A percentile compares a stretch with the other conserved stretches of the same genome.
phyloP scores from a whole-genome alignment of 2,329 filamentous ascomycete genomes.

The Cercospora sojina region DNA sequence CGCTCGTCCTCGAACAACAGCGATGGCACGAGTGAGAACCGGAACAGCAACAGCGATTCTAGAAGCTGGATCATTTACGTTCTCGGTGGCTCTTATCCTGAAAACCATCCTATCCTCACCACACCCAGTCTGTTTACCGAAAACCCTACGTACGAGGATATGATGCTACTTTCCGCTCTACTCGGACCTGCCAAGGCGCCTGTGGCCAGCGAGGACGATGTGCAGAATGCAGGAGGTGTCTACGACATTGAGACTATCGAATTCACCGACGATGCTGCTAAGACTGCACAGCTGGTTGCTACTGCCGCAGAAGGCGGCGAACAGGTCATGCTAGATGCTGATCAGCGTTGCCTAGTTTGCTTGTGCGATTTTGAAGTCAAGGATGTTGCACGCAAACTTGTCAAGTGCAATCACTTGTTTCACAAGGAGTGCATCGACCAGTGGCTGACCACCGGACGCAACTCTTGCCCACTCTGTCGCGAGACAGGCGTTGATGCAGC shows the following conservation, averaged over 20 bases:
- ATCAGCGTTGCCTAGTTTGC: constrained; percentile 64
- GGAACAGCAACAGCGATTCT: constrained; percentile 45
- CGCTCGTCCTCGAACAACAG: constrained; percentile 33
- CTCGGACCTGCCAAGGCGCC: constrained; percentile 68
- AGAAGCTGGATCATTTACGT: constrained; percentile 73
- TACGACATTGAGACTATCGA: constrained; percentile 50
- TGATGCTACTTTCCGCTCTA: constrained; percentile 66
- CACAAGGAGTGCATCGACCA: constrained; percentile 70
- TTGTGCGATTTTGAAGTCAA: constrained; percentile 63
- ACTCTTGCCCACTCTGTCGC: constrained; percentile 62
- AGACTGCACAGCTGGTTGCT: constrained; percentile 36
- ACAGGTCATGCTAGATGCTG: constrained; percentile 36
- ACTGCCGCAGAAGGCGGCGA: constrained; percentile 35
- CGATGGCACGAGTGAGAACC: constrained; percentile 34
- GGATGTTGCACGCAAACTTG: constrained; percentile 60
- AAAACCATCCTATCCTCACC: constrained; percentile 68
- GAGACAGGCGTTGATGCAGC: constrained; percentile 58
- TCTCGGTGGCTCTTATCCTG: constrained; percentile 66
- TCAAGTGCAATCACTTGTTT: constrained; percentile 65
- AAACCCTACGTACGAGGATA: constrained; percentile 70
- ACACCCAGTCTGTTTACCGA: constrained; percentile 70
- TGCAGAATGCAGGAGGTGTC: constrained; percentile 61
- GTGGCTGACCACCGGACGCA: constrained; percentile 68
- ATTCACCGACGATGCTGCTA: constrained; percentile 25
- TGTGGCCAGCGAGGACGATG: constrained; percentile 64